phyloP scores from a whole-genome alignment of 2,329 filamentous ascomycete genomes.

The Colletotrichum filicis region DNA sequence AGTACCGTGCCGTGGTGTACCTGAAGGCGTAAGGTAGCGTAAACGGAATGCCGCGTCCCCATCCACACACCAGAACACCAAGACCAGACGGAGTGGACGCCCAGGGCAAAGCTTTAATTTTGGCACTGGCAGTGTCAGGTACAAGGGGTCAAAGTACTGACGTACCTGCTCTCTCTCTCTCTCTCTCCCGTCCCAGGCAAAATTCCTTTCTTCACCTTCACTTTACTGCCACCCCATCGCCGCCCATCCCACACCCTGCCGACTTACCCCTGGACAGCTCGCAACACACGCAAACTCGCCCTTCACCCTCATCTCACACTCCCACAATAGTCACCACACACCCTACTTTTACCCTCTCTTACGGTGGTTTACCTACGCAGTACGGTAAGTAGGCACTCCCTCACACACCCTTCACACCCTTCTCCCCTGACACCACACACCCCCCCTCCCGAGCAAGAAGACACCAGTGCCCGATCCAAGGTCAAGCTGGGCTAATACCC shows the following conservation, averaged over 20 bases:
- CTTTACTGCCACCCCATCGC: slow-evolving; percentile 16
- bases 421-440: not conserved
- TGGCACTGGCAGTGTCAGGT: slow-evolving; percentile 24
- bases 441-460: not conserved
- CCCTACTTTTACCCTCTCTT: not conserved
- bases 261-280: slow-evolving; percentile 2
- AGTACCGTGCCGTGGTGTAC: not conserved
- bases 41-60: not conserved
- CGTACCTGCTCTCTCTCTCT: slow-evolving; percentile 1
- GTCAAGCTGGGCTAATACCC: slow-evolving; percentile 34
- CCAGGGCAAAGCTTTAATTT: slow-evolving; percentile 28
- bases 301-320: not conserved
- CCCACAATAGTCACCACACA: not conserved
- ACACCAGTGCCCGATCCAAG: slow-evolving; percentile 35
- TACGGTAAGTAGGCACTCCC: no score
- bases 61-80: not conserved
- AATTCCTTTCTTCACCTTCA: slow-evolving; percentile 33
- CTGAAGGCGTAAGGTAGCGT: not conserved
- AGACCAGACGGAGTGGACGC: slow-evolving; percentile 22
- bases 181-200: slow-evolving; percentile 2
- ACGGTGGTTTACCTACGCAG: no score
- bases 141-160: slow-evolving; percentile 31
- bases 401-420: not conserved
- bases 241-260: not conserved
- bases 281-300: not conserved